These are phyloP conservation scores for Zasmidium cellare DNA, from an alignment of 2,329 filamentous ascomycete genomes.

Conservation along the genomic window DNA sequence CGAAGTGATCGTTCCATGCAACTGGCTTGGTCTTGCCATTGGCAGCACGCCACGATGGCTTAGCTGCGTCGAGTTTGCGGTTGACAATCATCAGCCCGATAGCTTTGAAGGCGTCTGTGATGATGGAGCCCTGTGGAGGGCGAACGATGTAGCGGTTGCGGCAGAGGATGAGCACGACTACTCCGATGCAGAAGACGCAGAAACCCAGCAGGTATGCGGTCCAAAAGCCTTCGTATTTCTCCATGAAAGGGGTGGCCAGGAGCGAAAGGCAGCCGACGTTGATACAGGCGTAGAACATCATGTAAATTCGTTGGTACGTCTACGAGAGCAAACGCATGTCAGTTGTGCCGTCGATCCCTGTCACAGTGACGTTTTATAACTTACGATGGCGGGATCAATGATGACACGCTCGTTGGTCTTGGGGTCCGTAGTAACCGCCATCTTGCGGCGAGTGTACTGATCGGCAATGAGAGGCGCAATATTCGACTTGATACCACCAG, in stretches of 20 bases:
- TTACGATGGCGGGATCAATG: constrained; percentile 48
- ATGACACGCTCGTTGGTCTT: constrained; percentile 48
- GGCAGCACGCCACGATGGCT: constrained; percentile 63
- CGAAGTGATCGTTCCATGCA: constrained; percentile 68
- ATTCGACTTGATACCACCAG: constrained; percentile 80
- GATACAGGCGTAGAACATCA: constrained; percentile 72
- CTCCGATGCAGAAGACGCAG: constrained; percentile 63
- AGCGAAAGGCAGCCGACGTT: constrained; percentile 70
- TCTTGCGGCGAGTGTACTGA: constrained; percentile 45
- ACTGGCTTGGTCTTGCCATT: constrained; percentile 47
- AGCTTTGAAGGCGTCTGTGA: constrained; percentile 65
- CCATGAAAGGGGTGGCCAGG: constrained; percentile 68
- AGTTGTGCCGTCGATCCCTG: too few species aligned
- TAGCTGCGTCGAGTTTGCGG: constrained; percentile 61
- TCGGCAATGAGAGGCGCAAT: constrained; percentile 57
- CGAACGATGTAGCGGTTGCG: constrained; percentile 41
- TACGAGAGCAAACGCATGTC: too few species aligned
- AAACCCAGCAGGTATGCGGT: constrained; percentile 63
- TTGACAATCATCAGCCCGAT: constrained; percentile 56
- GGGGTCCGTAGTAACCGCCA: constrained; percentile 39
- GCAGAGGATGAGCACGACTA: constrained; percentile 52
- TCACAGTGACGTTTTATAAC: too few species aligned
- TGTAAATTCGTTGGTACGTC: constrained; percentile 52
- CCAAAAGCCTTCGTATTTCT: constrained; percentile 67
- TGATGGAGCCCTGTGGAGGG: constrained; percentile 62